Conservation (phyloP, 176 grass and related monocot species). For the Raddia guianensis region DNA sequence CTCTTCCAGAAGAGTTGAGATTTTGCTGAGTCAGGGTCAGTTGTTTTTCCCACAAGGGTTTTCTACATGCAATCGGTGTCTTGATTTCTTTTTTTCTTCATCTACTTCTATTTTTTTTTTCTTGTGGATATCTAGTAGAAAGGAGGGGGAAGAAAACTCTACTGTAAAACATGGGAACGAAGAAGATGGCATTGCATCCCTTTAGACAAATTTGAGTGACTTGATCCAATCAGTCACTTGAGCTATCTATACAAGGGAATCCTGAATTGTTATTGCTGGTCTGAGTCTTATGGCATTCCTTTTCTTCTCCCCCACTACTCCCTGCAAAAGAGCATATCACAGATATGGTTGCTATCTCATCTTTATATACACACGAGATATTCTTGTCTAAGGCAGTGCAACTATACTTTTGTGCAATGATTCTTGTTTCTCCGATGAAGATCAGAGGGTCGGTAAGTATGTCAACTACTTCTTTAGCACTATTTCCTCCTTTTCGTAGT, state of each 20-base stretch:
- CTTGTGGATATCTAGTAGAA: too few species aligned
- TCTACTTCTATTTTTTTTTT: too few species aligned
- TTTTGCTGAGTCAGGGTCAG: too few species aligned
- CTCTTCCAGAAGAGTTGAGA: too few species aligned
- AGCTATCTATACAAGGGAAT: slow-evolving; percentile 28
- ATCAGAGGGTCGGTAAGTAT: slow-evolving; percentile 27
- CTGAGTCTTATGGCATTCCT: slow-evolving; percentile 41
- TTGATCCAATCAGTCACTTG: slow-evolving; percentile 13
- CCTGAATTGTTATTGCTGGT: slow-evolving; percentile 44
- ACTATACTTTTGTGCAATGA: slow-evolving; percentile 17
- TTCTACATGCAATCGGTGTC: too few species aligned
- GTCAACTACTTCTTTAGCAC: slow-evolving; percentile 14
- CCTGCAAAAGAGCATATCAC: slow-evolving; percentile 43
- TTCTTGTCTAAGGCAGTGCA: slow-evolving; percentile 46
- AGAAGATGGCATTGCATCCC: slow-evolving; percentile 21
- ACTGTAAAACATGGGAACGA: background rate
- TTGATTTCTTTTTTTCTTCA: too few species aligned
- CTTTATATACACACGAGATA: slow-evolving; percentile 53
- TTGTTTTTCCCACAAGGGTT: too few species aligned
- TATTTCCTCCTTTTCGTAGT: background rate
- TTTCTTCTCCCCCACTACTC: slow-evolving; percentile 42
- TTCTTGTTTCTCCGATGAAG: slow-evolving; percentile 35
- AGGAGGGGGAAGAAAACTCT: too few species aligned
- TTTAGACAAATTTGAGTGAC: slow-evolving; percentile 23
- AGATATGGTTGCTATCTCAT: slow-evolving; percentile 54